Evolutionary conservation across 2,329 filamentous ascomycete genomes (phyloP), one percentile per base, ranked within the genome.

Genomic region (Botrytis sinoallii): DNA sequence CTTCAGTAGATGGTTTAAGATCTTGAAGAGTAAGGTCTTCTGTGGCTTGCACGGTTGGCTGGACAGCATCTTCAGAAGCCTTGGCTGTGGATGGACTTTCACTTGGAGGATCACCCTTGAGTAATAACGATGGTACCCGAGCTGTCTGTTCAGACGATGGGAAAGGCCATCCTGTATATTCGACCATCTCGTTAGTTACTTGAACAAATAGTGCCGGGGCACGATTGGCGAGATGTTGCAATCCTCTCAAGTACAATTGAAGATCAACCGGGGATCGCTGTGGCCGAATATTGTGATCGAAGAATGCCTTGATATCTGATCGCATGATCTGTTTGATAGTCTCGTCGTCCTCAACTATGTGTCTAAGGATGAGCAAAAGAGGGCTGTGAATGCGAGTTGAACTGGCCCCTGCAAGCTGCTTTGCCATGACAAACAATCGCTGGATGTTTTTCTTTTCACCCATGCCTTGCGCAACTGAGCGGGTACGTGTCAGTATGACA

Each of bases 311-410:
- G 78, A 99, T 97, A 81, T 98, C 95, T 42, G 91, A 92, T 70
- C 92, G 89, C 92, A 99, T 98, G 75, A 97, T 91, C 81, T 98
- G 93, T 77, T 93, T 93, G 75, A 98, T 88, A 2, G 92, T 96
- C 29, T 94, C 91, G 68, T 97, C 94, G 79, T 99, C 97, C 83
- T 99, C 96, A 71, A 98, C 89, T 76, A 99, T 91, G 80, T 99
- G 96, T 59, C 97, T 91, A 61, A 99, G 85, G 70, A 98, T 91
- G 20, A 95, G 88, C 88, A 98, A 91, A 46, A 82, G 66, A 48
- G 80, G 81, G 75, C 88, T 87, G 75, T 91, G 89, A 16, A 99
- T 87, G 72, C 91, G 91, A 72, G 92, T 89, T 44, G 94, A 93
- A 10, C 93, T 92, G 44, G 90, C 88, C 40, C 92, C 93, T 32